phyloP scores from a whole-genome alignment of 2,329 filamentous ascomycete genomes.

The Ceratocystis huliohia region DNA sequence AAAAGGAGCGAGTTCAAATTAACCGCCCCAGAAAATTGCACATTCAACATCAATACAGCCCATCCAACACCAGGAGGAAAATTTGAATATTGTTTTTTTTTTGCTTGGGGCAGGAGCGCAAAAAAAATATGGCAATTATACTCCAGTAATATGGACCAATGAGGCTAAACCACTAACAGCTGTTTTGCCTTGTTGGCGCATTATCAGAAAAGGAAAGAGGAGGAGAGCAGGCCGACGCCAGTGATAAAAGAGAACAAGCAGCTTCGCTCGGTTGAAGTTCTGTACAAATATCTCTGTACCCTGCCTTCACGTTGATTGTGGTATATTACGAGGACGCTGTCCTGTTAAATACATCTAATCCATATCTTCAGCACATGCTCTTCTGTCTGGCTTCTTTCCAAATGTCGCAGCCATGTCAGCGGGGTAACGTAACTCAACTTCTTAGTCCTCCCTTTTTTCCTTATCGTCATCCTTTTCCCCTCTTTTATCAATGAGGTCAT shows the following conservation, averaged over 20 bases:
- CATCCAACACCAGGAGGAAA: neutral
- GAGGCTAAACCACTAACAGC: constrained; percentile 7
- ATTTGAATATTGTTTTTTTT: constrained; percentile 7
- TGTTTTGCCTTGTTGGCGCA: neutral
- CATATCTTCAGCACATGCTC: neutral
- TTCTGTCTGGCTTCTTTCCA: too few relatives aligned
- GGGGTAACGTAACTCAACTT: neutral
- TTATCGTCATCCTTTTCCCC: neutral
- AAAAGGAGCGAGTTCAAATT: constrained; percentile 2
- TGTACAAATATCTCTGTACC: too few relatives aligned
- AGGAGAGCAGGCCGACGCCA: too few relatives aligned
- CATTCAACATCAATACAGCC: neutral
- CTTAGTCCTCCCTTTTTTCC: neutral
- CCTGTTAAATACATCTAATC: too few relatives aligned
- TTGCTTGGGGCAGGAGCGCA: neutral
- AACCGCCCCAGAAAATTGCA: constrained; percentile 1
- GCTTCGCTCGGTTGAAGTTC: too few relatives aligned
- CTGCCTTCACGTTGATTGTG: too few relatives aligned
- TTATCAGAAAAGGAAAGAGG: neutral
- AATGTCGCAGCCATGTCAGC: neutral
- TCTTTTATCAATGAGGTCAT: constrained; percentile 6
- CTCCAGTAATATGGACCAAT: constrained; percentile 11
- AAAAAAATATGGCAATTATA: neutral
- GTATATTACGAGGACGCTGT: too few relatives aligned
- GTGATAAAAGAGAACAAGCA: too few relatives aligned